Base-by-base conservation (phyloP, 495 filamentous ascomycete genomes). In the Aspergillus incahuasiensis region DNA sequence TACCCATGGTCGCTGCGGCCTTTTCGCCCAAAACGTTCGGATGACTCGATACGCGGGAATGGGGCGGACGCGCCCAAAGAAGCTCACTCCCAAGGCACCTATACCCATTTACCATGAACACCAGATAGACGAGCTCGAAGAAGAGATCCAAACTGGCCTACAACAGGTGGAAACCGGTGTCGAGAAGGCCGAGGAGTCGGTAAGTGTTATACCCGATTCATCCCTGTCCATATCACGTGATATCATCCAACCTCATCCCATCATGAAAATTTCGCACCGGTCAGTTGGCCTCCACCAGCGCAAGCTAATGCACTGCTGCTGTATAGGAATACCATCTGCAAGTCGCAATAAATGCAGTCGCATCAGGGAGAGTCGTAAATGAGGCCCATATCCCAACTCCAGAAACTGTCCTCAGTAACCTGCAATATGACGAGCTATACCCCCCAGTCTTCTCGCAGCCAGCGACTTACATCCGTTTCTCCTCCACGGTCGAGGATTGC, bases 251-350 rank as follows among this genome's bases (percentile, higher is more conserved):
- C 62, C 48, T 63, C 59, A 60, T 39, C 55, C 52, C 58, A 49
- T 49, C 19, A 52, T 57, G 67, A 68, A 68, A 65, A 57, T 63
- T 64, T 65, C 47, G 59, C 55, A 63, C 44, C 62, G 54, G 58
- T 57, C 55, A 44, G 48, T 57, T 57, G 5, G 38, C 62, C 61
- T 22, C 24, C 59, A 61, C 50, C 45, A 56, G 55, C 54, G 52
- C 57, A 58, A 46, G 56, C 61, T 69, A 57, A 69, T 53, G 35
- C 42, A 22, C 18, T 19, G 41, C 50, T 56, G 20, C 44, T 48
- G 38, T 56, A 65, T 76, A 98, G 95, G 94, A 98, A 87, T 90
- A 94, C 77, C 94, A 98, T 87, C 81, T 98, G 58, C 94, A 98
- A 80, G 89, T 86, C 48, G 90, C 90, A 43, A 90, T 98, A 54